Base-by-base conservation (phyloP, 1,139 yeast genomes). In the Groenewaldozyma auringiensis region DNA sequence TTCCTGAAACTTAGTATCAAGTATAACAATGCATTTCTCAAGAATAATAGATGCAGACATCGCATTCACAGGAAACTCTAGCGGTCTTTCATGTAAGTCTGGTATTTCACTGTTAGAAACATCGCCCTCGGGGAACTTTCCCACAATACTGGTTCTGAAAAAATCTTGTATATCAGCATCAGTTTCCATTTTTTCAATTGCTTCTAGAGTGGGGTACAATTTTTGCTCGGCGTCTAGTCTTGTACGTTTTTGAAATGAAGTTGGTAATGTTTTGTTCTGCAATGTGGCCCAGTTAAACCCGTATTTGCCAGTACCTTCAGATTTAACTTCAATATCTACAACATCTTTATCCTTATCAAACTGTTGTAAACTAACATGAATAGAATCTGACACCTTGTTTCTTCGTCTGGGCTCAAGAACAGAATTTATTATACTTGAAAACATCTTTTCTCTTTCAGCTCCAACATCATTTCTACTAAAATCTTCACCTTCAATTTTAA, bases 1-100 rank as follows among this genome's bases (percentile, higher is more conserved):
- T 6, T 68, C 64, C 9, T 55, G 51, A 50, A 66, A 70, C 11
- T 58, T 55, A 3, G 51, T 48, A 3, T 54, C 43, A 42, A 70
- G 53, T 1, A 58, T 53, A 52, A 59, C 55, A 60, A 59, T 48
- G 47, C 53, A 55, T 22, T 50, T 48, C 18, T 47, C 46, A 21
- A 57, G 49, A 42, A 51, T 53, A 14, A 52, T 37, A 2, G 57
- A 48, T 14, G 53, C 47, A 2, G 50, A 43, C 16, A 45, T 47
- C n/a, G 49, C 37, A 27, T 44, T 34, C 17, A 55, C 29, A 1
- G 54, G 54, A 2, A 57, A 55, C 25, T 44, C 45, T 16, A 46
- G 14, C 6, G 21, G 22, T 4, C 6, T 11, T 8, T 14, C 20
- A 17, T 14, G 8, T 8, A 4, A 4, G 8, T 35, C 38, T 18